Percentiles rank a stretch among this genome's conserved stretches.
Conservation (phyloP, 1,139 yeast species). For the Zygoascus meyerae region DNA sequence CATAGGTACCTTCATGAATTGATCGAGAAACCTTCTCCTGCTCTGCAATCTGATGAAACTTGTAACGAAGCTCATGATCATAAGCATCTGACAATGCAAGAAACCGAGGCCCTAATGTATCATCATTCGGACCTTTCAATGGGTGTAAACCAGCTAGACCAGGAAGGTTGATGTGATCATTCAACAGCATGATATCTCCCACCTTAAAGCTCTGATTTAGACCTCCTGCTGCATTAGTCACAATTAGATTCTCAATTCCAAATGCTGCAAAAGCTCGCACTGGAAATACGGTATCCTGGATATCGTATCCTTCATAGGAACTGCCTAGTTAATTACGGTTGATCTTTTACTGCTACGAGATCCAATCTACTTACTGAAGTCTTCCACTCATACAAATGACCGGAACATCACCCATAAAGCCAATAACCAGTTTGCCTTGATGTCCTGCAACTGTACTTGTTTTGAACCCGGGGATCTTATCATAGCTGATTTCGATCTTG, state of each 20-base stretch:
- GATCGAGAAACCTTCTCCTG: conserved; percentile 50
- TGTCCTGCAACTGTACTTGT: conserved; percentile 87
- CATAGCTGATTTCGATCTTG: conserved; percentile 52
- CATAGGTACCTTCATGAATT: conserved; percentile 82
- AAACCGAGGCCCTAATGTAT: conserved; percentile 77
- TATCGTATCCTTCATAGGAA: conserved; percentile 83
- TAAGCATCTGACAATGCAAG: conserved; percentile 87
- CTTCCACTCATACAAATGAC: conserved; percentile 94
- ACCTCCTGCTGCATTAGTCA: conserved; percentile 95
- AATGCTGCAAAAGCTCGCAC: conserved; percentile 65
- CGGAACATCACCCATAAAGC: conserved; percentile 67
- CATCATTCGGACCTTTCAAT: conserved; percentile 79
- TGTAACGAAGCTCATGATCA: conserved; percentile 57
- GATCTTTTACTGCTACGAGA: background rate
- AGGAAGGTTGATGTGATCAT: conserved; percentile 85
- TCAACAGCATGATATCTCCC: conserved; percentile 86
- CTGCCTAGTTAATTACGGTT: conserved; percentile 15
- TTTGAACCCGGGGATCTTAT: conserved; percentile 73
- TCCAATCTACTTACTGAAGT: conserved; percentile 44
- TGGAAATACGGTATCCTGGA: conserved; percentile 80
- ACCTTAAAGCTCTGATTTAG: conserved; percentile 57
- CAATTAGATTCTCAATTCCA: conserved; percentile 58
- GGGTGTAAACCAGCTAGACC: conserved; percentile 89
- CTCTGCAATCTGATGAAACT: conserved; percentile 45
- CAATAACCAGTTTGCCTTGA: conserved; percentile 75